These are phyloP conservation scores for Tulasnella sp. DNA, from an alignment of 768 basidiomycete genomes.

Conservation along the genomic window DNA sequence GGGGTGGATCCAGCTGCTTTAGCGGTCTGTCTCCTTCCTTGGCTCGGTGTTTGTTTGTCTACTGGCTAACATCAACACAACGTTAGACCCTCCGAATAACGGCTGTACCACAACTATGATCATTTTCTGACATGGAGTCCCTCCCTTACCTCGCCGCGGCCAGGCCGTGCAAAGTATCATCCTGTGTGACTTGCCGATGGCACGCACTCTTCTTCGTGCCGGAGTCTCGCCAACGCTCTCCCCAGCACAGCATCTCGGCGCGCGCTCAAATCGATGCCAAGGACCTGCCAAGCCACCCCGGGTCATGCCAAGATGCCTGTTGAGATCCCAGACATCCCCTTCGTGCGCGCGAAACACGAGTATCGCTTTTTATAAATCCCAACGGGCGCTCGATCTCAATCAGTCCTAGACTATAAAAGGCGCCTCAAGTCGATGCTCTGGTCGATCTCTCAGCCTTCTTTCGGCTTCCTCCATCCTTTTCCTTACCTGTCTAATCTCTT, in stretches of 20 bases:
- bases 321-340: background rate
- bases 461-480: background rate
- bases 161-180: background rate
- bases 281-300: background rate
- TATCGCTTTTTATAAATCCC: background rate
- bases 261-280: background rate
- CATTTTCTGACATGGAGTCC: background rate
- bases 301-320: background rate
- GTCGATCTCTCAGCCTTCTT: background rate
- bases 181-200: background rate
- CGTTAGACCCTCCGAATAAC: background rate
- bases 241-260: background rate
- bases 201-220: background rate
- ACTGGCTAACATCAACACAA: background rate
- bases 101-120: background rate
- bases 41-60: background rate
- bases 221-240: background rate
- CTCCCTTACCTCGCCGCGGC: background rate
- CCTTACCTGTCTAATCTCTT: background rate
- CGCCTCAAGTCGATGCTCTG: background rate
- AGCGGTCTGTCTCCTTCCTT: background rate
- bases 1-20: background rate
- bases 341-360: background rate
- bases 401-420: background rate
- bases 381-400: background rate